A percentile compares a stretch with the other conserved stretches of the same genome.
phyloP scores from a whole-genome alignment of 2,329 filamentous ascomycete species.

The Alternaria postmessia region DNA sequence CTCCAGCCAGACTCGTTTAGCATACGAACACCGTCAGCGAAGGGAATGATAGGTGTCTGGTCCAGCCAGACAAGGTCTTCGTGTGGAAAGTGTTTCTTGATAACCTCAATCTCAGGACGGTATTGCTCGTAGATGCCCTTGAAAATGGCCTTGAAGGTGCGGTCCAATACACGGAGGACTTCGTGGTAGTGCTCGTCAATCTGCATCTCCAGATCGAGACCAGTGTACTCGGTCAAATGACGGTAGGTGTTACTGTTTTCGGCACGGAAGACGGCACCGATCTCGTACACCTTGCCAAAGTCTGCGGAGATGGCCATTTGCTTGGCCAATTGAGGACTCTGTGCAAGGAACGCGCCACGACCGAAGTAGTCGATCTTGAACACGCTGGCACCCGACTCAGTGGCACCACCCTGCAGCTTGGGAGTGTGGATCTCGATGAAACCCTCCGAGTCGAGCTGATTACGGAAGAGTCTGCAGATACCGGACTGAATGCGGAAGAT shows the following conservation, averaged over 20 bases:
- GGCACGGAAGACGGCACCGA: slow-evolving; percentile 88
- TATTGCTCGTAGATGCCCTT: slow-evolving; percentile 73
- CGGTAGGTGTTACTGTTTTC: slow-evolving; percentile 96
- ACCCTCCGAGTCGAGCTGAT: slow-evolving; percentile 74
- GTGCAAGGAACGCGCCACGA: slow-evolving; percentile 84
- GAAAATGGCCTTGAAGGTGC: slow-evolving; percentile 81
- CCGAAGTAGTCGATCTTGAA: slow-evolving; percentile 94
- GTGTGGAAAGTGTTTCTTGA: slow-evolving; percentile 86
- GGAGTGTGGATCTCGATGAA: slow-evolving; percentile 96
- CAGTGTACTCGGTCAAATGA: slow-evolving; percentile 93
- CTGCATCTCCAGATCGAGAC: slow-evolving; percentile 90
- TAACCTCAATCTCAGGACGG: slow-evolving; percentile 75
- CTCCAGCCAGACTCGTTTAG: slow-evolving; percentile 79
- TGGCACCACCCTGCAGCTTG: slow-evolving; percentile 88
- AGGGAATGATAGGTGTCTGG: slow-evolving; percentile 81
- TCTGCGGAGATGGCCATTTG: slow-evolving; percentile 92
- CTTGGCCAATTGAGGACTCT: slow-evolving; percentile 91
- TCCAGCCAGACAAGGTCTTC: slow-evolving; percentile 88
- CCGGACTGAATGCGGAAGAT: slow-evolving; percentile 88
- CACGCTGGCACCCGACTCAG: slow-evolving; percentile 89
- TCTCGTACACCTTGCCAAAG: slow-evolving; percentile 88
- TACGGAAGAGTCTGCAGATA: slow-evolving; percentile 80
- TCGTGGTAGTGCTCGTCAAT: slow-evolving; percentile 91
- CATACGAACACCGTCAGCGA: slow-evolving; percentile 80
- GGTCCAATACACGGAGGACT: slow-evolving; percentile 79